Conservation (phyloP, 192 early-diverging fungal genomes). For the Allomyces javanicus region DNA sequence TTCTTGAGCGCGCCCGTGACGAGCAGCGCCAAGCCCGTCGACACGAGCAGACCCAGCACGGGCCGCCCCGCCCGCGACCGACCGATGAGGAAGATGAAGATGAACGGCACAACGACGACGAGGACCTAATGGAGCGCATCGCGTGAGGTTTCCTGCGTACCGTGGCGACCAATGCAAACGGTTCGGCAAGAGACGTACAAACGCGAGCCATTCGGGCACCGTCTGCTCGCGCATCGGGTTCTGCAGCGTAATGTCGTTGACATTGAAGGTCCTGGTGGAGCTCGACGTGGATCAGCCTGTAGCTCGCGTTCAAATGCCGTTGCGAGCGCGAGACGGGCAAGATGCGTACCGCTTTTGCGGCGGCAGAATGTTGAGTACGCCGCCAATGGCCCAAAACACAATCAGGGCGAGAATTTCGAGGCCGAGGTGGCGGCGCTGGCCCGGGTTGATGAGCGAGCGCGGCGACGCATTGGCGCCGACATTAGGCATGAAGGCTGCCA, state of each 20-base stretch:
- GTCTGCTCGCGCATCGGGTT: background rate
- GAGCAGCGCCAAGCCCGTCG: constrained; percentile 1
- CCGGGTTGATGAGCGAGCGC: too few species aligned
- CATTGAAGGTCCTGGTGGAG: background rate
- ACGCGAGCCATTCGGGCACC: background rate
- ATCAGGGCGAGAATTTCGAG: background rate
- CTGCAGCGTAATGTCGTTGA: background rate
- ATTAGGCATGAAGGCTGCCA: too few species aligned
- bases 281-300: background rate
- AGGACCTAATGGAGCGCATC: background rate
- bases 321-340: background rate
- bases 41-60: background rate
- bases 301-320: background rate
- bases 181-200: too few species aligned
- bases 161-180: too few species aligned
- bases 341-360: background rate
- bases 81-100: background rate
- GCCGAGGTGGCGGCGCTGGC: background rate
- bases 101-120: background rate
- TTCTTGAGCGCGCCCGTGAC: constrained; percentile 10
- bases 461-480: too few species aligned
- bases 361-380: background rate
- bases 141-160: too few species aligned
- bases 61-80: background rate
- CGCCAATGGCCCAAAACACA: background rate